Base-by-base conservation (phyloP, 2,329 filamentous ascomycete genomes). In the Xylaria digitata region DNA sequence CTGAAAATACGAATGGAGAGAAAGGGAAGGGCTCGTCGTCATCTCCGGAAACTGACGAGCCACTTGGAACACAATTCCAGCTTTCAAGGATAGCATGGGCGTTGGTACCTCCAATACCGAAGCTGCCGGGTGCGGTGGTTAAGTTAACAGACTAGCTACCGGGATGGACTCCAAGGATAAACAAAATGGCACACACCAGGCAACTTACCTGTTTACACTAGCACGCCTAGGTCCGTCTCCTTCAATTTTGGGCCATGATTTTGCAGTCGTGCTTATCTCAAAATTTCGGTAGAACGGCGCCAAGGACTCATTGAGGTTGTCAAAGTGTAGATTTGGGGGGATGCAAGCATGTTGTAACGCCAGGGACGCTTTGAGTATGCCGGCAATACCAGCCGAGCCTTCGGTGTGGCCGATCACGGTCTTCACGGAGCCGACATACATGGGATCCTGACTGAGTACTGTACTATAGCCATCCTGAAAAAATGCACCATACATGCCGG, bases 381-480 rank as follows among this genome's bases (percentile, higher is more conserved):
- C 59, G 1, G 59, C 59, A 23, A 62, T 19, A 2, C 59, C 59
- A 19, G 59, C 59, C 23, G 59, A 21, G 8, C 59, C 59, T 26
- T 62, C 59, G 8, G 50, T 55, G 21, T 62, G 59, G 2, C 59
- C 59, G 26, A 62, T 45, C 6, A 62, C 40, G 9, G 59, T 62
- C 32, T 62, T 62, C 4, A 62, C 32, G 26, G 50, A 56, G 15
- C 73, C 68, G 34, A 75, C 74, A 45, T 49, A 55, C 17, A 65
- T 15, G 2, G 50, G 53, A 6, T 26, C 26, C 1, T 45, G 6
- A 3, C 40, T 15, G 26, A 30, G 43, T 11, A 26, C 15, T 13
- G 15, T 45, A 2, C 3, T 32, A n/a, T n/a, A n/a, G 17, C 23
- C 13, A 32, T 46, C 67, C 67, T 37, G 68, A 67, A 7, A 66